Evolutionary conservation across 495 filamentous ascomycete species (phyloP).

Genomic region (Tuber borchii): DNA sequence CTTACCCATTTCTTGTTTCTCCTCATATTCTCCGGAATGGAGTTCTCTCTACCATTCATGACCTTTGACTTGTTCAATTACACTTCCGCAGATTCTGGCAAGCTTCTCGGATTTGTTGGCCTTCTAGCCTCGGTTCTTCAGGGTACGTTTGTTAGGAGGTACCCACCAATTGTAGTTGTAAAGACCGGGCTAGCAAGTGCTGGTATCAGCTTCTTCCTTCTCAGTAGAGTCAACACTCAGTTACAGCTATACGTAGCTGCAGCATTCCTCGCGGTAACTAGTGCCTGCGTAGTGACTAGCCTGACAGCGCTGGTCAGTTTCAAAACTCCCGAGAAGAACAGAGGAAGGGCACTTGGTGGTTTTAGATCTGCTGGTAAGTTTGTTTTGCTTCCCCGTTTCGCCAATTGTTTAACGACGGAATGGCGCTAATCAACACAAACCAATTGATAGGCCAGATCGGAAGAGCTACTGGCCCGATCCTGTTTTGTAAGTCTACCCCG

Average conservation of each 20-base stretch:
- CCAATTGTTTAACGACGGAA: too few species aligned
- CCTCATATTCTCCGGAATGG: slow-evolving; percentile 94
- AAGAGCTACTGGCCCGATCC: slow-evolving; percentile 71
- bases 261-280: slow-evolving; percentile 75
- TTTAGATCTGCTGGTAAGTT: slow-evolving; percentile 67
- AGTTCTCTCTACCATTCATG: slow-evolving; percentile 93
- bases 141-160: slow-evolving; percentile 70
- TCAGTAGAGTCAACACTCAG: slow-evolving; percentile 61
- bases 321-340: slow-evolving; percentile 70
- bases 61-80: slow-evolving; percentile 87
- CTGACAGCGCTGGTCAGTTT: slow-evolving; percentile 87
- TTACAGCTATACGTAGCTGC: slow-evolving; percentile 70
- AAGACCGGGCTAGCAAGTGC: slow-evolving; percentile 72
- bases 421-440: slow-evolving; percentile 9
- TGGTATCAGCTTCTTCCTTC: slow-evolving; percentile 68
- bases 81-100: slow-evolving; percentile 69
- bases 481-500: slow-evolving; percentile 59
- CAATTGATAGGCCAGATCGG: slow-evolving; percentile 65
- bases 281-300: slow-evolving; percentile 87
- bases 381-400: not conserved
- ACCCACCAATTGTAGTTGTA: slow-evolving; percentile 70
- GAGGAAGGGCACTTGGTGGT: slow-evolving; percentile 77
- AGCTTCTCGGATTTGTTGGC: slow-evolving; percentile 87
- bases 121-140: slow-evolving; percentile 87
- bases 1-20: slow-evolving; percentile 82